These are phyloP conservation scores for Coemansia pectinata DNA, from an alignment of 192 early-diverging fungal genomes.

Conservation along the genomic window DNA sequence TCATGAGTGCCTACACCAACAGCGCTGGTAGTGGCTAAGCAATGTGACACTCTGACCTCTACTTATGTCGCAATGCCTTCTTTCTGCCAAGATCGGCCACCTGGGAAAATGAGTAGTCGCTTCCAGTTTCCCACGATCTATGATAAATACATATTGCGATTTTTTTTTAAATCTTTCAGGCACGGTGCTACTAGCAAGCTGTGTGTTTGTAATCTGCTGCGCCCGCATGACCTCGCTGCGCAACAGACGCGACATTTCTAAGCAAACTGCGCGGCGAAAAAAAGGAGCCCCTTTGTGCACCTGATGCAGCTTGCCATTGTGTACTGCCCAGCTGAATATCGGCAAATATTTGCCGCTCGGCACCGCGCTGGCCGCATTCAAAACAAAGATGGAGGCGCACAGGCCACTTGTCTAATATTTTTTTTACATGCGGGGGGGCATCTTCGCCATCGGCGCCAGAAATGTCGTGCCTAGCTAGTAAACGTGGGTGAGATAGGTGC, in stretches of 20 bases:
- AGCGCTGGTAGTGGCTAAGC: constrained; percentile 5
- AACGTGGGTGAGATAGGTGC: background rate
- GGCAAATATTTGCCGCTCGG: background rate
- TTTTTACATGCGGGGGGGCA: background rate
- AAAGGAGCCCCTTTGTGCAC: background rate
- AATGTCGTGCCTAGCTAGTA: background rate
- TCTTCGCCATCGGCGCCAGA: background rate
- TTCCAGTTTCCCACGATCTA: background rate
- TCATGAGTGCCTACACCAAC: constrained; percentile 40
- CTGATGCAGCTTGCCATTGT: background rate
- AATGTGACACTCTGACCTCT: background rate
- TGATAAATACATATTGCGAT: background rate
- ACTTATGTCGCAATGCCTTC: background rate
- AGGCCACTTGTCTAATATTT: background rate
- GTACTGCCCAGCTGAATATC: background rate
- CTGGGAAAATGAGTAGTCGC: background rate
- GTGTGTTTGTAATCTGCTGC: background rate
- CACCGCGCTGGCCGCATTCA: background rate
- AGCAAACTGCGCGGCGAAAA: background rate
- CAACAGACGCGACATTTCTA: background rate
- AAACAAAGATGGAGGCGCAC: background rate
- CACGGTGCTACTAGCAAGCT: background rate
- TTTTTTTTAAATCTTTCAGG: background rate
- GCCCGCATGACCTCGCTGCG: background rate
- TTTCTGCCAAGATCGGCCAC: background rate